Conservation (phyloP, 2,329 filamentous ascomycete genomes). For the Coniochaeta ligniaria region DNA sequence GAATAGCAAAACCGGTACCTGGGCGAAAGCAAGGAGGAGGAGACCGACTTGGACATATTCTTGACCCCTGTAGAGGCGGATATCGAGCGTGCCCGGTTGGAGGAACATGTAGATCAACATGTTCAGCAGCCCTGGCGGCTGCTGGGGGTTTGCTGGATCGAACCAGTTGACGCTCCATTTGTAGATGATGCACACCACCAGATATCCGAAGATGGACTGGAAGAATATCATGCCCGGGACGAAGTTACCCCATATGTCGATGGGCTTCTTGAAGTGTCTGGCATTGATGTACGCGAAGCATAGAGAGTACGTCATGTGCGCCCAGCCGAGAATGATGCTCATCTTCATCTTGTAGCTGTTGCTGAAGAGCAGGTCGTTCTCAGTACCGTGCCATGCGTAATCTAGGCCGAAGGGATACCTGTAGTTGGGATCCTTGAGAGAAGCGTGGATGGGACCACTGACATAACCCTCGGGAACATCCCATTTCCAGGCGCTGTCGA, state of each 20-base stretch:
- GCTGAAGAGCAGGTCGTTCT: conserved; percentile 90
- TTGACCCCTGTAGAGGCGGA: conserved; percentile 74
- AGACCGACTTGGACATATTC: conserved; percentile 67
- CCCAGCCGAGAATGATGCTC: conserved; percentile 94
- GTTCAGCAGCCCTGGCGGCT: conserved; percentile 85
- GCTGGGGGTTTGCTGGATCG: conserved; percentile 49
- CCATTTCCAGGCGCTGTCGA: conserved; percentile 86
- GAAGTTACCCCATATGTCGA: conserved; percentile 97
- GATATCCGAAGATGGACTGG: conserved; percentile 96
- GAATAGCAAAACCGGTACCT: conserved; percentile 87
- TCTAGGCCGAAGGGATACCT: conserved; percentile 95
- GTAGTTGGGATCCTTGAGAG: conserved; percentile 58
- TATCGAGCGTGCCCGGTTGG: conserved; percentile 66
- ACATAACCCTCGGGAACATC: conserved; percentile 59
- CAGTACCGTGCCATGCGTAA: conserved; percentile 92
- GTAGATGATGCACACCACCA: conserved; percentile 89
- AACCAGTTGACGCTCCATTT: conserved; percentile 93
- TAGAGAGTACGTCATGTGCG: conserved; percentile 97
- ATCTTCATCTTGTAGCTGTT: conserved; percentile 99
- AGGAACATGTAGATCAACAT: conserved; percentile 99
- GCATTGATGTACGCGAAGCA: conserved; percentile 91
- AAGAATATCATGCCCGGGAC: conserved; percentile 99
- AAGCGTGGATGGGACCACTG: conserved; percentile 56
- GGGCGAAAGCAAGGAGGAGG: conserved; percentile 72
- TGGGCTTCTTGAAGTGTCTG: conserved; percentile 85